A percentile compares a stretch with the other conserved stretches of the same genome.
These are phyloP conservation scores for Beauveria scarabaeidicola DNA, from an alignment of 2,329 filamentous ascomycete genomes.

Conservation along the genomic window DNA sequence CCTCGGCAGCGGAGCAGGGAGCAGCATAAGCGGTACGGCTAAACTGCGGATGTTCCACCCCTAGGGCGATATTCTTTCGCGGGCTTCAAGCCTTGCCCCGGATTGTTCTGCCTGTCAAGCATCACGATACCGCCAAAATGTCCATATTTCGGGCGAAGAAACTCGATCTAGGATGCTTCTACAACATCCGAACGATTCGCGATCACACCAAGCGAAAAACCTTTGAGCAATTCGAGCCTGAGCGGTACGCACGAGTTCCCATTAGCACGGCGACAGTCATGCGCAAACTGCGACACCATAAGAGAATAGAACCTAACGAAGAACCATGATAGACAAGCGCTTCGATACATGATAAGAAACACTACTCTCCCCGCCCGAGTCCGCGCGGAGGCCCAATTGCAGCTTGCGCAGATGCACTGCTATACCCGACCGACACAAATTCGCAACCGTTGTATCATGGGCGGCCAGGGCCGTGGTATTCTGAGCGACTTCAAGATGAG, in stretches of 20 bases:
- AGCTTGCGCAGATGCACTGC: conserved; percentile 89
- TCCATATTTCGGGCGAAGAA: conserved; percentile 84
- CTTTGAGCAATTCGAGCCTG: conserved; percentile 76
- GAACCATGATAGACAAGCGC: conserved; percentile 61
- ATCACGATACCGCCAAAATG: conserved; percentile 42
- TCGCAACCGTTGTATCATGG: conserved; percentile 84
- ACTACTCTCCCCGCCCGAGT: conserved; percentile 72
- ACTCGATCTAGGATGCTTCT: conserved; percentile 78
- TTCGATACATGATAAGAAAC: conserved; percentile 90
- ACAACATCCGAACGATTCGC: conserved; percentile 80
- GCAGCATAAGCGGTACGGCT: background rate
- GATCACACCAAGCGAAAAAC: conserved; percentile 96
- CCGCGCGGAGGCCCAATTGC: conserved; percentile 84
- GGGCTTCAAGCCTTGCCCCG: background rate
- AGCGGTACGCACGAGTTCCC: conserved; percentile 53
- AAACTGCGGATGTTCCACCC: background rate
- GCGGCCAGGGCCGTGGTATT: conserved; percentile 85
- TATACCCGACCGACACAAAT: conserved; percentile 94
- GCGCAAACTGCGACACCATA: background rate
- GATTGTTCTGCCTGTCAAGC: background rate
- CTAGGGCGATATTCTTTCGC: background rate
- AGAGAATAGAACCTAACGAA: background rate
- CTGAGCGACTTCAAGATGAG: conserved; percentile 87
- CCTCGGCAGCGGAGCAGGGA: background rate
- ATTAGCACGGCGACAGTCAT: background rate